Evolutionary conservation across 2,329 filamentous ascomycete species (phyloP).

Genomic region (Aureobasidium mangrovei): DNA sequence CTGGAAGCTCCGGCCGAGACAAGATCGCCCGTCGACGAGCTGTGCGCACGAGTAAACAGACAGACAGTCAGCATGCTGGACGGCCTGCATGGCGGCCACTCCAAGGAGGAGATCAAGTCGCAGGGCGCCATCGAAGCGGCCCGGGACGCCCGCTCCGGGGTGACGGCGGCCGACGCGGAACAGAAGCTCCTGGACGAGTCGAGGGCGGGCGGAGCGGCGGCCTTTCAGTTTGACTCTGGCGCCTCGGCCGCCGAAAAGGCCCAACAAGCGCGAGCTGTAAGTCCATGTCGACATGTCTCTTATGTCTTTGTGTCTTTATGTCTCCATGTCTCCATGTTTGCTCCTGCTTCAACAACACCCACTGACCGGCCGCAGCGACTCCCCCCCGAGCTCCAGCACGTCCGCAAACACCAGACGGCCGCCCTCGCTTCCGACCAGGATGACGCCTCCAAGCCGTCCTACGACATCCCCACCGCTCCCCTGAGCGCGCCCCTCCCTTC

Average conservation of each 20-base stretch:
- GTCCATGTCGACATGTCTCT: constrained; percentile 26
- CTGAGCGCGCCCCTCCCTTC: constrained; percentile 57
- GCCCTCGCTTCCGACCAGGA: constrained; percentile 71
- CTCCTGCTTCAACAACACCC: too few species aligned
- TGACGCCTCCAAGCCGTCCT: constrained; percentile 57
- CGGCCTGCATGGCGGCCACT: constrained; percentile 23
- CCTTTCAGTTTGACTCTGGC: constrained; percentile 80
- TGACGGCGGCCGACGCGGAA: constrained; percentile 64
- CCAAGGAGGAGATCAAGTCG: constrained; percentile 60
- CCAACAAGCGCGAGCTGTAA: constrained; percentile 66
- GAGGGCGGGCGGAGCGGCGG: constrained; percentile 66
- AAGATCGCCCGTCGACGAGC: not conserved
- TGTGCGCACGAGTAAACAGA: not conserved
- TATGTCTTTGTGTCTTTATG: too few species aligned
- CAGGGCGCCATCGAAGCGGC: constrained; percentile 73
- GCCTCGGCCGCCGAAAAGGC: constrained; percentile 77
- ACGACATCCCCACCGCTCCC: constrained; percentile 68
- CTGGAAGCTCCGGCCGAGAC: too few species aligned
- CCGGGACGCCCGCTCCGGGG: constrained; percentile 56
- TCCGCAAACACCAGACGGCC: constrained; percentile 53
- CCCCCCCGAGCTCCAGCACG: constrained; percentile 55
- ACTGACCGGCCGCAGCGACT: constrained; percentile 41
- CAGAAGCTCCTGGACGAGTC: constrained; percentile 67
- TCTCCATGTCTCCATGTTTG: too few species aligned
- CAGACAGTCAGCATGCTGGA: not conserved